Conservation (phyloP, 768 basidiomycete genomes). For the Cystobasidium ongulense region DNA sequence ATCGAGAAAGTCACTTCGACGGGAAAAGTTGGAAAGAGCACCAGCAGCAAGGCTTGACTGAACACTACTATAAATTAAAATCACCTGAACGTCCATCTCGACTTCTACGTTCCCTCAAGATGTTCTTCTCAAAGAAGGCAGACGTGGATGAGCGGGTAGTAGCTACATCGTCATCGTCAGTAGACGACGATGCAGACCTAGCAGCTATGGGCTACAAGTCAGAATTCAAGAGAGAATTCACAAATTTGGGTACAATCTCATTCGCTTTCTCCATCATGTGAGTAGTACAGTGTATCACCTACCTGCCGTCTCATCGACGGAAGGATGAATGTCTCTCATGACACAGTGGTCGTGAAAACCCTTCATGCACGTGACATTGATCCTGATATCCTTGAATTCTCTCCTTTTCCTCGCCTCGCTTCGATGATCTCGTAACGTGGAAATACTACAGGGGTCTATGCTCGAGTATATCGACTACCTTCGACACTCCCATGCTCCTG, state of each 20-base stretch:
- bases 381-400: background rate
- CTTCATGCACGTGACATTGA: constrained; percentile 9
- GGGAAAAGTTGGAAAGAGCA: too few relatives aligned
- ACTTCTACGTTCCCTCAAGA: background rate
- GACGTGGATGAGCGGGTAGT: background rate
- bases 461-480: constrained; percentile 46
- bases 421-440: background rate
- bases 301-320: constrained; percentile 33
- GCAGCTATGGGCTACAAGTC: constrained; percentile 40
- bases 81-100: background rate
- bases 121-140: constrained; percentile 5
- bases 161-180: background rate
- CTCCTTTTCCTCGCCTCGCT: background rate
- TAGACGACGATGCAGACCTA: constrained; percentile 23
- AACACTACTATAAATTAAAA: background rate
- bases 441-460: constrained; percentile 40
- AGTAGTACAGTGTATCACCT: background rate
- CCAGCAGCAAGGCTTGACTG: too few relatives aligned
- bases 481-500: constrained; percentile 47
- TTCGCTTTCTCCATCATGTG: constrained; percentile 44
- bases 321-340: constrained; percentile 8
- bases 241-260: constrained; percentile 56
- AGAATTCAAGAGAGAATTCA: constrained; percentile 71
- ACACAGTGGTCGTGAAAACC: background rate
- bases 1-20: background rate